Percentiles rank a stretch among this genome's conserved stretches.
Conservation (phyloP, 2,329 filamentous ascomycete genomes). For the Nothophaeocryptopus gaeumannii region DNA sequence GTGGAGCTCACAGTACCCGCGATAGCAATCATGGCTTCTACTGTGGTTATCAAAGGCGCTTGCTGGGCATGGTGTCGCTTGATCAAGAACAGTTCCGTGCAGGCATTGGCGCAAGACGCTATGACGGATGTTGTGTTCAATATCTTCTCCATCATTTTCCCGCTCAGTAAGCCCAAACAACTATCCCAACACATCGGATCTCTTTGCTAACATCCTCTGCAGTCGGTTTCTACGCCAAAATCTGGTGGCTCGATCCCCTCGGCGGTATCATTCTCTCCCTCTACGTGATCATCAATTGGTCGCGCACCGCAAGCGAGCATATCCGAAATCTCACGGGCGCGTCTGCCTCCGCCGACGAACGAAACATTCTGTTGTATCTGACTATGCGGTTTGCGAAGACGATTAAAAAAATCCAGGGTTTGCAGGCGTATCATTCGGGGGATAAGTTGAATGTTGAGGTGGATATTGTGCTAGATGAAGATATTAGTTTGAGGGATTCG, state of each 20-base stretch:
- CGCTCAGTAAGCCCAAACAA: conserved; percentile 46
- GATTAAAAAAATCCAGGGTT: conserved; percentile 79
- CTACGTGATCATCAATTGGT: conserved; percentile 79
- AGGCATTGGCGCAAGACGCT: conserved; percentile 69
- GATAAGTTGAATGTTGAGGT: conserved; percentile 83
- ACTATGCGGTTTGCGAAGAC: conserved; percentile 91
- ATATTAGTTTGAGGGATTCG: conserved; percentile 71
- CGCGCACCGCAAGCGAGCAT: conserved; percentile 67
- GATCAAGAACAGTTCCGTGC: conserved; percentile 81
- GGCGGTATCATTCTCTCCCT: conserved; percentile 75
- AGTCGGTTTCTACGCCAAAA: conserved; percentile 69
- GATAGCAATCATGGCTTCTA: conserved; percentile 75
- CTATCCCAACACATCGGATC: not conserved
- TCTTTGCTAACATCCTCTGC: not conserved
- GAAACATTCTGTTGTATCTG: conserved; percentile 82
- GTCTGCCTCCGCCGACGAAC: conserved; percentile 73
- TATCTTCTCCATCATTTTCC: conserved; percentile 82
- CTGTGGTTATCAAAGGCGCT: conserved; percentile 75
- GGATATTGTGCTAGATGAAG: conserved; percentile 77
- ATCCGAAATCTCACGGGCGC: conserved; percentile 79
- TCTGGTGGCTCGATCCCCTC: conserved; percentile 82
- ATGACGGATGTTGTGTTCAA: conserved; percentile 85
- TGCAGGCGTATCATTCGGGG: conserved; percentile 80
- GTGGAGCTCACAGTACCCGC: conserved; percentile 72
- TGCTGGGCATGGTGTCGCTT: conserved; percentile 88